Percentiles rank a stretch among this genome's conserved stretches.
phyloP scores from a whole-genome alignment of 163 green algal species.

The Coccomyxa subellipsoidea region DNA sequence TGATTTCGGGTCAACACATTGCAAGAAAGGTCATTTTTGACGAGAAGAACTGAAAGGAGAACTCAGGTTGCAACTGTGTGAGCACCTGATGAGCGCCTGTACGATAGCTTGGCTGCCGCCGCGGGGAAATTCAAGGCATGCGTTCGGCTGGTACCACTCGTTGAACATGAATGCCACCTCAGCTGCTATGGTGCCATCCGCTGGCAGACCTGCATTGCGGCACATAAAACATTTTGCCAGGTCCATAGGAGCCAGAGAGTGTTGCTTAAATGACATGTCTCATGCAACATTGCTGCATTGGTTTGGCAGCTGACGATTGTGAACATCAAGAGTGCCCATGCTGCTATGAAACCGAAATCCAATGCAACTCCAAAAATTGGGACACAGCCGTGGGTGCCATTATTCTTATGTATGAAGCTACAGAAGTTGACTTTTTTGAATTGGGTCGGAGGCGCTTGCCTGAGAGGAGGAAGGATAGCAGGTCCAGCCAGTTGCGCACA shows the following conservation, averaged over 20 bases:
- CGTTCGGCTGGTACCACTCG: constrained; percentile 30
- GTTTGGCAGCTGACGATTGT: too few species aligned
- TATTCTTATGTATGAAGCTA: too few species aligned
- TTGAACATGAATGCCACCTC: constrained; percentile 81
- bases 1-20: too few species aligned
- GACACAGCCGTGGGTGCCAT: too few species aligned
- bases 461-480: constrained; percentile 90
- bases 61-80: too few species aligned
- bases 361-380: too few species aligned
- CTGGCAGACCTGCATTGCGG: constrained; percentile 59
- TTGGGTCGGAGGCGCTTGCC: constrained; percentile 31
- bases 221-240: too few species aligned
- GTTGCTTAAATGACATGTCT: not conserved
- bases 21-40: too few species aligned
- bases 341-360: too few species aligned
- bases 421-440: too few species aligned
- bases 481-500: constrained; percentile 80
- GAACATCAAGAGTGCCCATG: too few species aligned
- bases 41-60: too few species aligned
- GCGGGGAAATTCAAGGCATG: constrained; percentile 79
- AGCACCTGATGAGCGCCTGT: constrained; percentile 68
- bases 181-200: constrained; percentile 81
- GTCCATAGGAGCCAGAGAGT: not conserved
- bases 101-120: constrained; percentile 83
- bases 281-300: not conserved